Percentiles rank a stretch among this genome's conserved stretches.
Conservation (phyloP, 768 basidiomycete genomes). For the Mycena rebaudengoi region DNA sequence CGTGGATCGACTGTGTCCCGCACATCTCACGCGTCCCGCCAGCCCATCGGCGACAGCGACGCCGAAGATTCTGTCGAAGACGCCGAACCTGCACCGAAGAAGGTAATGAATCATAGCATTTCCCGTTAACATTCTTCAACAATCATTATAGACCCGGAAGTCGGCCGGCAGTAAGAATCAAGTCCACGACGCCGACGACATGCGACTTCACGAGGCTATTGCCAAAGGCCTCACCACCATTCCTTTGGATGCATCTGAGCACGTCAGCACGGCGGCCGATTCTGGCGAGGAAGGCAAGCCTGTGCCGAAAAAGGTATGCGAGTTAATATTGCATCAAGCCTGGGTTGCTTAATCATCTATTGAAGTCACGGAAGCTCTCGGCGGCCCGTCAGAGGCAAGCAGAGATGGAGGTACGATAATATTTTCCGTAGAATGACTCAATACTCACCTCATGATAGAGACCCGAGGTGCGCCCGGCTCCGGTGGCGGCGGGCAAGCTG, state of each 20-base stretch:
- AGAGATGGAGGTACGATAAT: neutral
- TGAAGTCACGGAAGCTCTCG: neutral
- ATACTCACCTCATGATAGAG: neutral
- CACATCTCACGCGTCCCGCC: neutral
- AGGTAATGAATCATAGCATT: neutral
- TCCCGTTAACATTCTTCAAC: neutral
- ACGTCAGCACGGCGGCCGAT: too few relatives aligned
- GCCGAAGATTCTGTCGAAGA: neutral
- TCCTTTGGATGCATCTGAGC: neutral
- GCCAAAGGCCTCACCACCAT: neutral
- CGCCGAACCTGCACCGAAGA: neutral
- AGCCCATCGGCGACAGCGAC: neutral
- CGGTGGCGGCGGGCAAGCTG: neutral
- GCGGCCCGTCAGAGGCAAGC: neutral
- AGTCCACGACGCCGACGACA: neutral
- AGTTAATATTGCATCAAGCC: too few relatives aligned
- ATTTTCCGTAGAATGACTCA: neutral
- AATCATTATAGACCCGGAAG: neutral
- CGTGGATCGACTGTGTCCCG: neutral
- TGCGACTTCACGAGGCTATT: neutral
- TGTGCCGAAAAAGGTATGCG: too few relatives aligned
- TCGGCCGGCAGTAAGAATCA: neutral
- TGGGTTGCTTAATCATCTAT: neutral
- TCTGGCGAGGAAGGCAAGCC: too few relatives aligned
- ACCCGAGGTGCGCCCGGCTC: neutral